These are phyloP conservation scores for Aureococcus anophagefferens DNA, from an alignment of 108 stramenopile genomes.

Conservation along the genomic window DNA sequence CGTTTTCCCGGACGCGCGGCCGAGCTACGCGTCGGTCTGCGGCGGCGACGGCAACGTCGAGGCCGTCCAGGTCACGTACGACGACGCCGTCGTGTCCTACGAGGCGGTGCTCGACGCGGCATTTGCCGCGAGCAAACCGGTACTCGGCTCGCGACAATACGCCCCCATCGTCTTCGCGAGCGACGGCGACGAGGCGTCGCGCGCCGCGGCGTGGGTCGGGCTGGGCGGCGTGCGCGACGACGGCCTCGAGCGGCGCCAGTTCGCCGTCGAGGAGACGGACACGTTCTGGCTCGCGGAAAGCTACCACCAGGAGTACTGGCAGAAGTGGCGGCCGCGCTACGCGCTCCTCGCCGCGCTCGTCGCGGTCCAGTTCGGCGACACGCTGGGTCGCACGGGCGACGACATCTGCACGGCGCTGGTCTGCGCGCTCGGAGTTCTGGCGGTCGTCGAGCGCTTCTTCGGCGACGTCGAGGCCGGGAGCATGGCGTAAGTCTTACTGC, in stretches of 20 bases:
- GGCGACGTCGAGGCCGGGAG: no score
- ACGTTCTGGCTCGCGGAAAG: slow-evolving; percentile 58
- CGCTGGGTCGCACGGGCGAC: no score
- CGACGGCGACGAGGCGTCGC: slow-evolving; percentile 33
- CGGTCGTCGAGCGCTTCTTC: no score
- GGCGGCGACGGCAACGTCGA: slow-evolving; percentile 32
- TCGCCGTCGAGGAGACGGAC: no score
- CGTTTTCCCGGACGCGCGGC: slow-evolving; percentile 27
- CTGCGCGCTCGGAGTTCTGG: no score
- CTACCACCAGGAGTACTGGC: slow-evolving; percentile 72
- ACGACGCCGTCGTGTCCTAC: slow-evolving; percentile 46
- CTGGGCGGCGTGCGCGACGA: no score
- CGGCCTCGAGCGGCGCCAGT: no score
- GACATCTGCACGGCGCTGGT: no score
- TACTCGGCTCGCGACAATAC: slow-evolving; percentile 52
- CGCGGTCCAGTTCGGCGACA: slow-evolving; percentile 10
- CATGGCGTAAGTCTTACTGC: no score
- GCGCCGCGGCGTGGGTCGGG: slow-evolving; percentile 19
- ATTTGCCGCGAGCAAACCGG: slow-evolving; percentile 54
- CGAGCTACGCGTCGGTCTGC: slow-evolving; percentile 56
- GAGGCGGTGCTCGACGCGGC: slow-evolving; percentile 49
- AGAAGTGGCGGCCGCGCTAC: slow-evolving; percentile 52
- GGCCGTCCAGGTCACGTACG: slow-evolving; percentile 39
- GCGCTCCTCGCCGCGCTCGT: slow-evolving; percentile 32
- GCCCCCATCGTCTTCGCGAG: slow-evolving; percentile 58